A percentile compares a stretch with the other conserved stretches of the same genome.
These are phyloP conservation scores for Curvularia eragrostidis DNA, from an alignment of 2,329 filamentous ascomycete genomes.

Conservation along the genomic window DNA sequence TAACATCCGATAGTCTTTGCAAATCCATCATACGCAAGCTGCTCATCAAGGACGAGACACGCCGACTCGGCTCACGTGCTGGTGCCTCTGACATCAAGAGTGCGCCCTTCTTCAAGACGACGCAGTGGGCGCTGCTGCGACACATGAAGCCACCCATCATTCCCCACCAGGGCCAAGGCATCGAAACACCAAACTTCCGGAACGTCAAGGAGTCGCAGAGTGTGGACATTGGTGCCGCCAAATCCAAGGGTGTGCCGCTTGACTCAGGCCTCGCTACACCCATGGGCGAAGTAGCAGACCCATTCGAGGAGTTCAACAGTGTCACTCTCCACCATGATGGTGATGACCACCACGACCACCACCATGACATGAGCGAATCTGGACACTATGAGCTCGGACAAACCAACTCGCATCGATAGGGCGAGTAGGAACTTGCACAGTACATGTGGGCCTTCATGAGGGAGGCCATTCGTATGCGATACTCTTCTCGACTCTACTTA, in stretches of 20 bases:
- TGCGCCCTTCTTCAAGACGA: constrained; percentile 94
- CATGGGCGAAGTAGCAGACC: constrained; percentile 80
- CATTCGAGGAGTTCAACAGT: constrained; percentile 98
- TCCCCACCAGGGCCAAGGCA: constrained; percentile 84
- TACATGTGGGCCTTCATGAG: constrained; percentile 6
- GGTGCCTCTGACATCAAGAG: constrained; percentile 96
- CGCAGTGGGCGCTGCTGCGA: constrained; percentile 94
- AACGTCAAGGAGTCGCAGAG: constrained; percentile 98
- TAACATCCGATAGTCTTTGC: constrained; percentile 72
- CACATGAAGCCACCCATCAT: constrained; percentile 99
- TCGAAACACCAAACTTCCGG: constrained; percentile 96
- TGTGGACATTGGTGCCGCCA: constrained; percentile 72
- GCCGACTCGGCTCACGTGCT: constrained; percentile 88
- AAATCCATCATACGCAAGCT: constrained; percentile 96
- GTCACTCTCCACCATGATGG: constrained; percentile 97
- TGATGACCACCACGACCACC: constrained; percentile 67
- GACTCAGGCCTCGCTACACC: constrained; percentile 87
- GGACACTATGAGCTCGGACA: constrained; percentile 32
- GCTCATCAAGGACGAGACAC: constrained; percentile 96
- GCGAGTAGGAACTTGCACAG: not conserved
- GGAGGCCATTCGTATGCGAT: constrained; percentile 30
- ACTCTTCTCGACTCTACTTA: constrained; percentile 39
- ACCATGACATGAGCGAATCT: constrained; percentile 43
- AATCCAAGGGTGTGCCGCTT: constrained; percentile 78
- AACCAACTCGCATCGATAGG: constrained; percentile 34